Conservation (phyloP, 2,329 filamentous ascomycete species). For the Sphaerostilbella broomeana region DNA sequence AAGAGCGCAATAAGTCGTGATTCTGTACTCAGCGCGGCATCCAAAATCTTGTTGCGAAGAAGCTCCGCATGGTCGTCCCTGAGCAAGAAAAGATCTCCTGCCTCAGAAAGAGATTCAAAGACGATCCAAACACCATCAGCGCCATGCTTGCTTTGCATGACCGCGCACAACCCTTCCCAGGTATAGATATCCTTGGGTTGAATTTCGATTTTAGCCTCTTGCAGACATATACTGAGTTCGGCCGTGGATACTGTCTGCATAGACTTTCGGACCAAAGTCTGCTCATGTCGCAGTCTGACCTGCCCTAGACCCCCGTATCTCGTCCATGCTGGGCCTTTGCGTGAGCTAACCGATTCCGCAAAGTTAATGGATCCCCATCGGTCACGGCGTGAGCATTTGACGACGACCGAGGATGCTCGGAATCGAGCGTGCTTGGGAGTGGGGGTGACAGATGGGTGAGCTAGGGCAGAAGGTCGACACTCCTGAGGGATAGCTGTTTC, state of each 20-base stretch:
- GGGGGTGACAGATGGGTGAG: constrained; percentile 10
- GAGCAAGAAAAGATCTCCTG: constrained; percentile 18
- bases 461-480: constrained; percentile 16
- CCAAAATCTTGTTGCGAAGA: constrained; percentile 26
- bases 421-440: constrained; percentile 4
- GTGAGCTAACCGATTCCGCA: constrained; percentile 1
- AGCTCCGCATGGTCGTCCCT: constrained; percentile 18
- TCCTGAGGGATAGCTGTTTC: too few species aligned
- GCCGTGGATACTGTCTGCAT: neutral
- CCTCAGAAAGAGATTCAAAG: constrained; percentile 19
- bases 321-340: constrained; percentile 15
- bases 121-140: constrained; percentile 23
- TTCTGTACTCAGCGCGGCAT: constrained; percentile 22
- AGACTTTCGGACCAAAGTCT: constrained; percentile 2
- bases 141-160: constrained; percentile 17
- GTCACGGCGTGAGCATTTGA: constrained; percentile 6
- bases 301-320: constrained; percentile 18
- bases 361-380: constrained; percentile 9
- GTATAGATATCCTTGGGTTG: constrained; percentile 13
- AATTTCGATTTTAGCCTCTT: constrained; percentile 3
- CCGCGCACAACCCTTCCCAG: constrained; percentile 18
- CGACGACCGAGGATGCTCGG: constrained; percentile 10
- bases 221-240: constrained; percentile 1
- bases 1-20: constrained; percentile 22
- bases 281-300: constrained; percentile 7